Evolutionary conservation across 345 rosid genomes (phyloP).

Genomic region (Acer saccharum): DNA sequence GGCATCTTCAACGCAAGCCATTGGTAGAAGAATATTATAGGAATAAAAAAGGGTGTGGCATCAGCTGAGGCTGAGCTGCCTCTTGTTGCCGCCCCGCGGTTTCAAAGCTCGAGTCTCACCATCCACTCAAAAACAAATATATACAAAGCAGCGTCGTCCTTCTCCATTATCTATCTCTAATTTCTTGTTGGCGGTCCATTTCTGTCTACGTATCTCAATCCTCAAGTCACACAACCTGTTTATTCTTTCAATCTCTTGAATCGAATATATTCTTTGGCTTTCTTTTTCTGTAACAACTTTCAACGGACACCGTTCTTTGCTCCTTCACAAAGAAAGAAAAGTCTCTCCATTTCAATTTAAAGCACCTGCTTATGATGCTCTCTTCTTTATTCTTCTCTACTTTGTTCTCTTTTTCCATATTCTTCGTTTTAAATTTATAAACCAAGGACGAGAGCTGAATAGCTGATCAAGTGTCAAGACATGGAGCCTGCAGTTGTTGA

Average conservation of each 20-base stretch:
- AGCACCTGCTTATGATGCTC: neutral
- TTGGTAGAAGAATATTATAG: too few species aligned
- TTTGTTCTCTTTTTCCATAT: slow-evolving; percentile 14
- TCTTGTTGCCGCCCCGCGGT: neutral
- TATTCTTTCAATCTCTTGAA: slow-evolving; percentile 2
- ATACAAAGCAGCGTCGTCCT: neutral
- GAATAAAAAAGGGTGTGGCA: too few species aligned
- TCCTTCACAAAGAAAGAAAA: slow-evolving; percentile 22
- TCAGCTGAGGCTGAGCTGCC: too few species aligned
- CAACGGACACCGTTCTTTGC: slow-evolving; percentile 21
- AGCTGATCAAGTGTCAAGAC: neutral
- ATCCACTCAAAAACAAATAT: neutral
- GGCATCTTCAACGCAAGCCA: too few species aligned
- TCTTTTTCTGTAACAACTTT: neutral
- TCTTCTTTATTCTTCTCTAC: slow-evolving; percentile 6
- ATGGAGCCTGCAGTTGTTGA: slow-evolving; percentile 63
- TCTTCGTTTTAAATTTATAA: slow-evolving; percentile 2
- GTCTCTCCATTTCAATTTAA: slow-evolving; percentile 9
- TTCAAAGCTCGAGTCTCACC: neutral
- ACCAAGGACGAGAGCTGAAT: neutral
- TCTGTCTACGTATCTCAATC: neutral
- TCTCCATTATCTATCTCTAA: neutral
- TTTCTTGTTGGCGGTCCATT: slow-evolving; percentile 36
- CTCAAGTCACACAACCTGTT: neutral
- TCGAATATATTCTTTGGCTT: slow-evolving; percentile 28